Evolutionary conservation across 176 grass and related monocot species (phyloP).

Genomic region (Secale cereale): DNA sequence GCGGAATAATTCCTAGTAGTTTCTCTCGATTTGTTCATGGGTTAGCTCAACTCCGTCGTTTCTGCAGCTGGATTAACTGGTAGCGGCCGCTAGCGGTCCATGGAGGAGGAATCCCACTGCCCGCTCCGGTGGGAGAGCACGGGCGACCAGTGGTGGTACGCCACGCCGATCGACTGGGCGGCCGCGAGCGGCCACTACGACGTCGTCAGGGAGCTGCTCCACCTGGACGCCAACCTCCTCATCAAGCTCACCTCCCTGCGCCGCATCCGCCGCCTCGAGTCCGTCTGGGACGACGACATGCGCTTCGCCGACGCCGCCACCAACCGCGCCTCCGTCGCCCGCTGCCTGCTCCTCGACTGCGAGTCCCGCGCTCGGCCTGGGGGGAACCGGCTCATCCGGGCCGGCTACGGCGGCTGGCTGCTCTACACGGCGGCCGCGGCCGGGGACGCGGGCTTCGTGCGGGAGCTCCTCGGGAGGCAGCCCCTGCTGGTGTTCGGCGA

Average conservation of each 20-base stretch:
- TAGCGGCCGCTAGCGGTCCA: not conserved
- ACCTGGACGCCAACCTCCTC: slow-evolving; percentile 83
- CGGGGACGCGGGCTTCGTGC: slow-evolving; percentile 58
- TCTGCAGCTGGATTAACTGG: not conserved
- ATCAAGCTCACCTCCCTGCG: slow-evolving; percentile 92
- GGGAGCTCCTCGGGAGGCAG: slow-evolving; percentile 55
- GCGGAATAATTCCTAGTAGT: not conserved
- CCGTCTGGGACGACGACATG: slow-evolving; percentile 84
- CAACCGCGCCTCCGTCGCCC: slow-evolving; percentile 66
- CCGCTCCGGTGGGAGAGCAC: slow-evolving; percentile 96
- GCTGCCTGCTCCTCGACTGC: slow-evolving; percentile 60
- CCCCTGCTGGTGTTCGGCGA: slow-evolving; percentile 83
- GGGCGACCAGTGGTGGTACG: slow-evolving; percentile 98
- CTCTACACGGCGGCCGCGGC: slow-evolving; percentile 79
- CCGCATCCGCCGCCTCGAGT: slow-evolving; percentile 86
- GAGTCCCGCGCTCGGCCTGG: slow-evolving; percentile 25
- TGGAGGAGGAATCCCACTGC: slow-evolving; percentile 40
- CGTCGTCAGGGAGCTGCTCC: slow-evolving; percentile 86
- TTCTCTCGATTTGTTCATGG: not conserved
- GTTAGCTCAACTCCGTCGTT: not conserved
- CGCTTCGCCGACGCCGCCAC: slow-evolving; percentile 45
- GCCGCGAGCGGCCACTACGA: slow-evolving; percentile 88
- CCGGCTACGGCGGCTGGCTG: slow-evolving; percentile 81
- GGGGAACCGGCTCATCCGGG: slow-evolving; percentile 36
- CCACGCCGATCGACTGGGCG: slow-evolving; percentile 86